These are phyloP conservation scores for Polygonum aviculare DNA, from an alignment of 148 eudicot genomes.

Conservation along the genomic window DNA sequence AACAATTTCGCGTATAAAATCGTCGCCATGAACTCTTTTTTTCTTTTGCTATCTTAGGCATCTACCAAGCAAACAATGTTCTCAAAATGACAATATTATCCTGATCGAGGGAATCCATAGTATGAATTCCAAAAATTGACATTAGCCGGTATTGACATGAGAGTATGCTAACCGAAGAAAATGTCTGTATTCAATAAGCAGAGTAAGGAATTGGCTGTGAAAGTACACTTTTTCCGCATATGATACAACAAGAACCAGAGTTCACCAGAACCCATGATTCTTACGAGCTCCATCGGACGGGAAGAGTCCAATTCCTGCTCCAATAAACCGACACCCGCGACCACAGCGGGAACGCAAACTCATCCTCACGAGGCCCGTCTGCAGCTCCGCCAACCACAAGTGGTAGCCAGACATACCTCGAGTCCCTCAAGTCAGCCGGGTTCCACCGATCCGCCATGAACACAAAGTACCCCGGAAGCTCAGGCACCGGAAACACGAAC, in stretches of 20 bases:
- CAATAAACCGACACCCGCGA: slow-evolving; percentile 80
- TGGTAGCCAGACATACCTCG: slow-evolving; percentile 92
- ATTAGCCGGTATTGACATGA: too few species aligned
- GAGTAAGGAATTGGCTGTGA: background rate
- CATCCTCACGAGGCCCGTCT: slow-evolving; percentile 63
- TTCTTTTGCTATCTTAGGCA: too few species aligned
- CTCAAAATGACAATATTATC: too few species aligned
- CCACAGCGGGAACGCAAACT: slow-evolving; percentile 82
- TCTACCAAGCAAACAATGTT: too few species aligned
- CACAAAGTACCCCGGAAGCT: slow-evolving; percentile 52
- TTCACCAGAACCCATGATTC: background rate
- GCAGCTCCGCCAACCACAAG: slow-evolving; percentile 64
- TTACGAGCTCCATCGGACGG: slow-evolving; percentile 8
- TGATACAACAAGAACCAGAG: background rate
- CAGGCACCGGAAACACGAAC: slow-evolving; percentile 73
- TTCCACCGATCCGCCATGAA: slow-evolving; percentile 98
- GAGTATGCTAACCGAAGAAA: too few species aligned
- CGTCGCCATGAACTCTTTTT: too few species aligned
- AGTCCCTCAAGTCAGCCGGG: slow-evolving; percentile 79
- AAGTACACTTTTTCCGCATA: background rate
- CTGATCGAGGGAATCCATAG: too few species aligned
- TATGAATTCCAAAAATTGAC: too few species aligned
- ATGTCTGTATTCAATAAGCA: too few species aligned
- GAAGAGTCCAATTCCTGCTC: slow-evolving; percentile 90
- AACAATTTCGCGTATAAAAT: too few species aligned